A percentile compares a stretch with the other conserved stretches of the same genome.
phyloP scores from a whole-genome alignment of 805 yeast species.

The Starmerella cellae region DNA sequence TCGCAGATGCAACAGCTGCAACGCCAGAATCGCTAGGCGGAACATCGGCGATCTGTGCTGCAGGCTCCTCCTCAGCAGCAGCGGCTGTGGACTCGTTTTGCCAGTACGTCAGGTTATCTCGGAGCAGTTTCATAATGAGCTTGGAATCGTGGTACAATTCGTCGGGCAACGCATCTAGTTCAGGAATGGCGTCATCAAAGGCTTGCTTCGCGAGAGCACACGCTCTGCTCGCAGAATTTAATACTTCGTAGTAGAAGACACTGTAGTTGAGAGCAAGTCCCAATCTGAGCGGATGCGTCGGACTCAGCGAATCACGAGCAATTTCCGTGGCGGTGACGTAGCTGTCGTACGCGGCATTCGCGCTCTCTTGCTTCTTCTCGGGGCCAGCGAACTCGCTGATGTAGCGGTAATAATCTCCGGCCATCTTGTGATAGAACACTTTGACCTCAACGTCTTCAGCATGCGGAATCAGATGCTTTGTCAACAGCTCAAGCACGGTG shows the following conservation, averaged over 20 bases:
- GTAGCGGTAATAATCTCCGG: slow-evolving; percentile 99
- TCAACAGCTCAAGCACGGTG: slow-evolving; percentile 78
- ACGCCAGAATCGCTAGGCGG: neutral
- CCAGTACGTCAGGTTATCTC: slow-evolving; percentile 98
- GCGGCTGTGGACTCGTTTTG: slow-evolving; percentile 44
- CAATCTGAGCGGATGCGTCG: slow-evolving; percentile 96
- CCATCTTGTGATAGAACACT: slow-evolving; percentile 97
- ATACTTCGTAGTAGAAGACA: slow-evolving; percentile 94
- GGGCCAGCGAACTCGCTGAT: slow-evolving; percentile 91
- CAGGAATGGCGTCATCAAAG: slow-evolving; percentile 97
- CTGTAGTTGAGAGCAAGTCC: slow-evolving; percentile 97
- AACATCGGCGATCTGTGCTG: neutral
- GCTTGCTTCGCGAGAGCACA: slow-evolving; percentile 98
- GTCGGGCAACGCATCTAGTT: slow-evolving; percentile 91
- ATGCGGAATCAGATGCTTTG: slow-evolving; percentile 79
- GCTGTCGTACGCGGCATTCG: slow-evolving; percentile 84
- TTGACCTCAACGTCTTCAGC: slow-evolving; percentile 96
- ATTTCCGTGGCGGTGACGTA: slow-evolving; percentile 93
- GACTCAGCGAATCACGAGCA: slow-evolving; percentile 92
- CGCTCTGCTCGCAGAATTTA: slow-evolving; percentile 96
- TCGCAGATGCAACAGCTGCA: neutral
- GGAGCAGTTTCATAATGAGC: slow-evolving; percentile 94
- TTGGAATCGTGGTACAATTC: slow-evolving; percentile 98
- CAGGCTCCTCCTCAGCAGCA: neutral
- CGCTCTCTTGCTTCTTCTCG: slow-evolving; percentile 84